Base-by-base conservation (phyloP, 805 yeast species). In the Lachancea nothofagi region DNA sequence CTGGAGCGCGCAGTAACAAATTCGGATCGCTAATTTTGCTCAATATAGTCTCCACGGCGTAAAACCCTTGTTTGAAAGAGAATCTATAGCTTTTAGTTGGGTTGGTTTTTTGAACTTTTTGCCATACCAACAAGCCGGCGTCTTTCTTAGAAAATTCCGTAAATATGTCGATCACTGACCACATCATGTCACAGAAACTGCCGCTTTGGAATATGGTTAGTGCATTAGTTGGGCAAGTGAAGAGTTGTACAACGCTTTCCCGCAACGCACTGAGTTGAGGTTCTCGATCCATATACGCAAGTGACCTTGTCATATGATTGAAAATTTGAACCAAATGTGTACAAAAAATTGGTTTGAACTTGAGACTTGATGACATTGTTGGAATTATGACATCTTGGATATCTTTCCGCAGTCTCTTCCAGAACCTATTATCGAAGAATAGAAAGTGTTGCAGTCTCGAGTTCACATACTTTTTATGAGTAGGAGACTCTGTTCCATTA, bases 211-310 rank as follows among this genome's bases (percentile, higher is more conserved):
- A 60, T 13, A 78, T 61, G 29, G 51, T 57, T 1, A 75, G 73
- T 0, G 95, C 80, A 47, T 83, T 80, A 0, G 88, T 75, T 0
- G 97, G 96, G 39, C 95, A 82, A 0, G 97, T 89, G 60, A 88
- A 88, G 17, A 93, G 64, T 61, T 93, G 98, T 0, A 90, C 79
- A 0, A 94, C 78, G 15, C 90, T 64, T 27, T 80, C 76, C 27
- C 80, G 72, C 66, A 89, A 70, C 3, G 84, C 71, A 9, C 90
- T 85, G 40, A 76, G 63, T 50, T 88, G 96, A 0, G 96, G 95
- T 54, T 93, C 97, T 44, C 96, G 71, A 54, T 93, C 99, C 46
- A 77, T 66, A 15, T 61, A 54, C n/a, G 78, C 75, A 39, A 73
- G 62, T 8, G 70, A 64, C 12, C 68, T 69, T 3, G 78, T 52